A percentile compares a stretch with the other conserved stretches of the same genome.
phyloP scores from a whole-genome alignment of 2,329 filamentous ascomycete genomes.

The Diaporthe sp. region DNA sequence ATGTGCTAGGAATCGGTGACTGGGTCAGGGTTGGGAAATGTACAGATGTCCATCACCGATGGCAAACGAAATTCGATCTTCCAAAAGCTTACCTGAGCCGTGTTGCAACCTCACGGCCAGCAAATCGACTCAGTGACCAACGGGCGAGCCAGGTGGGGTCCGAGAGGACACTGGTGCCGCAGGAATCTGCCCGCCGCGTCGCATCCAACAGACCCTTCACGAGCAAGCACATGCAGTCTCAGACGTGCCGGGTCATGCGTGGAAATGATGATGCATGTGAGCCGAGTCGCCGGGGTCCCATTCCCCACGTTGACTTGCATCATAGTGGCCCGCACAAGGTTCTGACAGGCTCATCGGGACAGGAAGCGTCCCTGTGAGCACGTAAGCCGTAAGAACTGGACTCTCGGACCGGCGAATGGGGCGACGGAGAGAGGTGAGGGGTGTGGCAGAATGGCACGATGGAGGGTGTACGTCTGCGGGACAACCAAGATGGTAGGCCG shows the following conservation, averaged over 20 bases:
- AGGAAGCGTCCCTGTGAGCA: conserved; percentile 16
- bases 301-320: conserved; percentile 35
- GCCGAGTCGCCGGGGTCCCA: conserved; percentile 21
- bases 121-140: not conserved
- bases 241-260: conserved; percentile 27
- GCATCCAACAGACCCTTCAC: conserved; percentile 1
- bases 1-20: conserved; percentile 1
- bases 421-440: conserved; percentile 18
- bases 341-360: conserved; percentile 31
- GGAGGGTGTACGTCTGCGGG: not conserved
- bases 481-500: not conserved
- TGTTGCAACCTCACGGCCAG: not conserved
- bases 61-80: conserved; percentile 16
- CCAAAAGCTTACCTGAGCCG: conserved; percentile 22
- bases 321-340: conserved; percentile 29
- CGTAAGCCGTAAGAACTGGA: conserved; percentile 19
- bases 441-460: not conserved
- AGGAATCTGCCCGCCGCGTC: not conserved
- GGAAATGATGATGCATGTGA: conserved; percentile 14
- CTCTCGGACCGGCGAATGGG: conserved; percentile 16
- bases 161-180: not conserved
- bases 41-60: conserved; percentile 16
- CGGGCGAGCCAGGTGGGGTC: not conserved
- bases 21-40: conserved; percentile 1
- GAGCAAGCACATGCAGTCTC: conserved; percentile 24